Base-by-base conservation (phyloP, 495 filamentous ascomycete species). In the Umbilicaria muhlenbergii region DNA sequence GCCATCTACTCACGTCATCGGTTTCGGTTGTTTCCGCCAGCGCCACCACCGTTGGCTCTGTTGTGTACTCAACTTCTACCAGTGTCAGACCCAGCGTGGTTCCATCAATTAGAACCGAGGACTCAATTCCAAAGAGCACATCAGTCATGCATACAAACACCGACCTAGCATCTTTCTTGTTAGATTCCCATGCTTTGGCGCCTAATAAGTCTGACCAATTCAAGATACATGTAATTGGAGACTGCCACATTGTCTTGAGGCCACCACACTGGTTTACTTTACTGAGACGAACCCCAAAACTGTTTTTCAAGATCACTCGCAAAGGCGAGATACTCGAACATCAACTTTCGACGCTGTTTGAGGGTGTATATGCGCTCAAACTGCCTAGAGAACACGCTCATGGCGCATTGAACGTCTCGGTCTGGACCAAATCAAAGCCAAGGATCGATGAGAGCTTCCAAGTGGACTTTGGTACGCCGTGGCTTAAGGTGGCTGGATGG, bases 401-500 rank as follows among this genome's bases (percentile, higher is more conserved):
- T 41, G 75, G 77, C 5, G 37, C 66, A 42, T 53, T 81, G 48
- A 70, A 77, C 42, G 63, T 81, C 38, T 71, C 66, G 11, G 62
- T 81, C 33, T 66, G 61, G 51, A 68, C 72, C 28, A 58, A 61
- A 41, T 65, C 70, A 11, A 74, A 66, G 50, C 65, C 70, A 5
- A 55, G 62, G n/a, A 44, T 73, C 34, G 61, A 66, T n/a, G 66
- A 80, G 54, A 69, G 53, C 11, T 67, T 73, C 13, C 53, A 64
- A 18, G 58, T 78, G 35, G 74, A 77, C 49, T 72, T 81, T 50
- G 75, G 77, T n/a, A 71, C 66, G 2, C 70, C 70, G 13, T 80
- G 75, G 74, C 54, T 77, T 42, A 75, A 74, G 49, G 59, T 75
- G 46, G 63, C 64, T 34, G 69, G 67, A 15, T 78, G 75, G 73